Evolutionary conservation across 2,329 filamentous ascomycete genomes (phyloP).

Genomic region (Chalaropsis ovoidea): DNA sequence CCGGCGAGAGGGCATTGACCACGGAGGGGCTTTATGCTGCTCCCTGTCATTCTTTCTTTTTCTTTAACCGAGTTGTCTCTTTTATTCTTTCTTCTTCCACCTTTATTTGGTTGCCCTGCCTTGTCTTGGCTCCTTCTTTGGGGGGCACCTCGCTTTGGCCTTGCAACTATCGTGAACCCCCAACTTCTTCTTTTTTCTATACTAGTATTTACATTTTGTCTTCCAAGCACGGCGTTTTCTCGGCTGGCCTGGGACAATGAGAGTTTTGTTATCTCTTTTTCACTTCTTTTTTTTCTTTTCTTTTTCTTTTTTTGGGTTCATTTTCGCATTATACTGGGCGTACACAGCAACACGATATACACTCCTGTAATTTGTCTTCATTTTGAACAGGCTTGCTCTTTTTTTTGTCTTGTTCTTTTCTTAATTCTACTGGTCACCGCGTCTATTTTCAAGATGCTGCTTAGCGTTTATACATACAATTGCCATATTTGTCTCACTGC

Average conservation of each 20-base stretch:
- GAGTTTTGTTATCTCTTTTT: constrained; percentile 3
- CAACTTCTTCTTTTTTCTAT: neutral
- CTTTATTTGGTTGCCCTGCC: neutral
- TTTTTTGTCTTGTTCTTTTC: neutral
- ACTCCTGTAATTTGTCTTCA: neutral
- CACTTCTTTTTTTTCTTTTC: neutral
- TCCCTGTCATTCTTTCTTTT: constrained; percentile 5
- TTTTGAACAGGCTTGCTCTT: neutral
- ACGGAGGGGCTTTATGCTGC: neutral
- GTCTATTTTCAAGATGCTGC: too few relatives aligned
- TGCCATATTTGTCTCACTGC: too few relatives aligned
- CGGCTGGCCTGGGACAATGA: neutral
- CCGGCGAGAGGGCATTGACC: neutral
- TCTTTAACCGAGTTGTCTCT: constrained; percentile 3
- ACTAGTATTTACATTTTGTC: neutral
- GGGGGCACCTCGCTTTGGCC: neutral
- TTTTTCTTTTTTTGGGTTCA: neutral
- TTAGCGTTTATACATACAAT: too few relatives aligned
- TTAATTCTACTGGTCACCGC: neutral
- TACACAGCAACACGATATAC: constrained; percentile 3
- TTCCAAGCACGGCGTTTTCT: constrained; percentile 13
- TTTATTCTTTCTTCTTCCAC: neutral
- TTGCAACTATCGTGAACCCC: constrained; percentile 10
- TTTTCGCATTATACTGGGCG: neutral
- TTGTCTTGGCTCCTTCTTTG: neutral